Evolutionary conservation across 768 basidiomycete species (phyloP), one percentile per base, ranked within the genome.

Genomic region (Hericium rajendrae): DNA sequence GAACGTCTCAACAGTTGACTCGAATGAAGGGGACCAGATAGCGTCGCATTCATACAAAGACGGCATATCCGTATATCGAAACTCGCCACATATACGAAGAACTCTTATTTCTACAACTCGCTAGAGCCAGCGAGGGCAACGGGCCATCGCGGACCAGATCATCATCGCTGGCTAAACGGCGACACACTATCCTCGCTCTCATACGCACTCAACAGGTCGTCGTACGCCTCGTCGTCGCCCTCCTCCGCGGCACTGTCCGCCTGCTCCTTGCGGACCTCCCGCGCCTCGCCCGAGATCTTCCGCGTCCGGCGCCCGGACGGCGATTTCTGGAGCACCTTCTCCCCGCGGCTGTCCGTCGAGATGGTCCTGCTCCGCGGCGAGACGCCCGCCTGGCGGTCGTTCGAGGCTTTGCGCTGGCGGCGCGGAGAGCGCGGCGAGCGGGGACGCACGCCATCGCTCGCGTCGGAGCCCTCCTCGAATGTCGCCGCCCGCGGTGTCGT

Each of bases 181-280:
- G 28, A 32, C 28, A 46, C 43, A 32, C 74, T 75, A 54, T 83
- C 85, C 65, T 88, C 87, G 65, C 88, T 88, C 71, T 90, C 88
- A 64, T 91, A 91, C 18, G 88, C 88, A 66, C 85, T 88, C 58
- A 91, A 69, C 55, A 91, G 66, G 12, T 89, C 88, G 62, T 85
- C 86, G 55, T 88, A 89, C 3, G 85, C 81, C 55, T 78, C 77
- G 62, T 90, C 88, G 58, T 89, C 88, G 4, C 88, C 87, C 58
- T 89, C 86, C 54, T 85, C 84, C 0, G 85, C 87, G 20, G 77
- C 80, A 65, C 84, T 88, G 38, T 85, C 82, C 40, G 20, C 62
- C 55, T 13, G 54, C 70, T 57, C 69, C 71, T 38, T 67, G 65
- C 48, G 73, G 54, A 22, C 59, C 51, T 15, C 46, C 55, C 28